Percentiles rank a stretch among this genome's conserved stretches.
Conservation (phyloP, 2,329 filamentous ascomycete species). For the Colletotrichum echinochloae region DNA sequence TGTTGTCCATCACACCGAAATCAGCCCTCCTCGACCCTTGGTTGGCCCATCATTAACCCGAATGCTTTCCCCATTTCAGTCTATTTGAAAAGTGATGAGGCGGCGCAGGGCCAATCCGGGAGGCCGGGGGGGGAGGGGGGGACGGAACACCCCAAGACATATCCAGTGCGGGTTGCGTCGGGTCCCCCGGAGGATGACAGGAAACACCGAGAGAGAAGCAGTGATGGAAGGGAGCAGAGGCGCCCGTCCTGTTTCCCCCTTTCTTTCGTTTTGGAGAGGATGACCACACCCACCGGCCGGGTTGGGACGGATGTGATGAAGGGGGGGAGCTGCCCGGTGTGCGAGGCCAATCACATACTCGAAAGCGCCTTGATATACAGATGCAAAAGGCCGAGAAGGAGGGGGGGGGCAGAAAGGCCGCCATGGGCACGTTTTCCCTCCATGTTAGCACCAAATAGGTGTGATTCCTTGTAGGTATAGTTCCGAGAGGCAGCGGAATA, state of each 20-base stretch:
- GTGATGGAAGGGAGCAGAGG: not conserved
- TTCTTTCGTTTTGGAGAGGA: not conserved
- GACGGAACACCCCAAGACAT: constrained; percentile 2
- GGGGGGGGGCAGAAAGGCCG: not conserved
- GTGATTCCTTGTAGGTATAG: constrained; percentile 27
- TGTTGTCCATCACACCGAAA: not conserved
- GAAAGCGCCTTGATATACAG: constrained; percentile 1
- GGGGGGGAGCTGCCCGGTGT: constrained; percentile 11
- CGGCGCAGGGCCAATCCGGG: constrained; percentile 15
- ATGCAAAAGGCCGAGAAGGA: not conserved
- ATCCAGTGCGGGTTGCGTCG: constrained; percentile 34
- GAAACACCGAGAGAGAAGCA: constrained; percentile 10
- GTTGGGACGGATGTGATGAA: not conserved
- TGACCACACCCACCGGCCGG: constrained; percentile 24
- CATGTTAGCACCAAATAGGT: constrained; percentile 33
- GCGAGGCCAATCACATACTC: constrained; percentile 25
- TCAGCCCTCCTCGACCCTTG: not conserved
- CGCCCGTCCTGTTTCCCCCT: not conserved
- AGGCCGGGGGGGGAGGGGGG: too few relatives aligned
- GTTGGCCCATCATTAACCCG: not conserved
- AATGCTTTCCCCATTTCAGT: not conserved
- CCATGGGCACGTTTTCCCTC: constrained; percentile 1
- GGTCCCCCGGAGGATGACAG: not conserved
- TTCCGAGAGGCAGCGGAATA: not conserved
- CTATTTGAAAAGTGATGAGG: not conserved